A percentile compares a stretch with the other conserved stretches of the same genome.
phyloP scores from a whole-genome alignment of 2,329 filamentous ascomycete genomes.

The Setomelanomma holmii region DNA sequence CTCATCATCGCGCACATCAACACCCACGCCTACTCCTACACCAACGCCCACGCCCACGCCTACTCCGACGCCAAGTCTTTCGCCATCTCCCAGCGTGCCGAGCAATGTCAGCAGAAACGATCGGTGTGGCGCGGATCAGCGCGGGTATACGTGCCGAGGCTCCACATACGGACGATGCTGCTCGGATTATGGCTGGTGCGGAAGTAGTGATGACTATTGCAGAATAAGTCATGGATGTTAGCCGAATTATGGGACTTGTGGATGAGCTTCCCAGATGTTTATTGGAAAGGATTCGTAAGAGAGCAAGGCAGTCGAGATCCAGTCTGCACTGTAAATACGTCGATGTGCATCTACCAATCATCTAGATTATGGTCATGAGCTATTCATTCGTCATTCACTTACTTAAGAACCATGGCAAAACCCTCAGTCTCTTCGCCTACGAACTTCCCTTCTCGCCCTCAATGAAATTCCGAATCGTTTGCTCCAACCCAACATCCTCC shows the following conservation, averaged over 20 bases:
- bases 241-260: slow-evolving; percentile 30
- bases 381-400: no score
- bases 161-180: slow-evolving; percentile 36
- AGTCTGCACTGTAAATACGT: no score
- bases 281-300: not conserved
- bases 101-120: slow-evolving; percentile 37
- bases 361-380: no score
- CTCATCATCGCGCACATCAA: slow-evolving; percentile 4
- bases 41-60: slow-evolving; percentile 21
- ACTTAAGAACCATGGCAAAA: no score
- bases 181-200: slow-evolving; percentile 36
- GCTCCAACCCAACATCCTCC: slow-evolving; percentile 57
- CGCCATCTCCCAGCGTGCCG: slow-evolving; percentile 16
- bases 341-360: no score
- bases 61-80: slow-evolving; percentile 17
- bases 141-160: slow-evolving; percentile 29
- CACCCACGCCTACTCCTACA: slow-evolving; percentile 11
- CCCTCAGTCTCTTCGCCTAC: no score
- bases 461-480: slow-evolving; percentile 56
- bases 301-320: not conserved
- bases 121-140: slow-evolving; percentile 31
- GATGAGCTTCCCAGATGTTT: not conserved
- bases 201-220: slow-evolving; percentile 29
- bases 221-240: slow-evolving; percentile 26
- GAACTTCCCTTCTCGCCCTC: slow-evolving; percentile 26